Base-by-base conservation (phyloP, 1,284 basidiomycete species). In the Anthracocystis panici-leucophaei region DNA sequence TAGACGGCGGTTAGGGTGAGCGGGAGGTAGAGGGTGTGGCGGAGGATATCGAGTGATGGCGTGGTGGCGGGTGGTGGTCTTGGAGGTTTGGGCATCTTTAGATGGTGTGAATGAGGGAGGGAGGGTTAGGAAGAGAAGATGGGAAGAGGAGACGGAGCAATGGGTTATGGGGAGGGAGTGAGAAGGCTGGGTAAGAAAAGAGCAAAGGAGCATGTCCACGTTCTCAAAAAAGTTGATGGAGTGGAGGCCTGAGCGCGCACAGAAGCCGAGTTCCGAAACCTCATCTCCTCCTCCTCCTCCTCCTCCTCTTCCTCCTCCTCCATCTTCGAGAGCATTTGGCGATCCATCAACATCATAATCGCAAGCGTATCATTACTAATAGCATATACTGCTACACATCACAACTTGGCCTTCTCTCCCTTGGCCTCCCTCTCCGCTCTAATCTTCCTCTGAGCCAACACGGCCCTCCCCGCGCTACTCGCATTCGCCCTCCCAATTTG, bases 381-480 rank as follows among this genome's bases (percentile, higher is more conserved):
- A n/a, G 8, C 49, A 33, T 14, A 21, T 11, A 21, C n/a, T 23
- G 14, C 20, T n/a, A 35, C 1, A 21, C 49, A 38, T 53, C 29
- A 72, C 6, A 72, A 23, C 55, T 66, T 65, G 1, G 69, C 63
- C 9, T 25, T n/a, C 2, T 44, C 14, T 8, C 57, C 35, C 50
- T 69, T 69, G 0, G 54, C 66, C 18, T 21, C 58, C 23, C 52
- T 65, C 49, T 75, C 55, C 5, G 59, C 66, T 40, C 54, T 54
- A 20, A 75, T 55, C 57, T 57, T 59, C 16, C 66, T 31, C 66
- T 70, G 67, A 6, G 79, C 79, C 31, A 80, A 41, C 1, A 80
- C 38, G n/a, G 78, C 78, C 25, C 76, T 54, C 1, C 80, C 80
- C 2, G 73, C 76, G 31, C 33, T 73, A 48, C 74, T 77, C 3